Conservation (phyloP, 2,329 filamentous ascomycete genomes). For the Ascochyta pisi region DNA sequence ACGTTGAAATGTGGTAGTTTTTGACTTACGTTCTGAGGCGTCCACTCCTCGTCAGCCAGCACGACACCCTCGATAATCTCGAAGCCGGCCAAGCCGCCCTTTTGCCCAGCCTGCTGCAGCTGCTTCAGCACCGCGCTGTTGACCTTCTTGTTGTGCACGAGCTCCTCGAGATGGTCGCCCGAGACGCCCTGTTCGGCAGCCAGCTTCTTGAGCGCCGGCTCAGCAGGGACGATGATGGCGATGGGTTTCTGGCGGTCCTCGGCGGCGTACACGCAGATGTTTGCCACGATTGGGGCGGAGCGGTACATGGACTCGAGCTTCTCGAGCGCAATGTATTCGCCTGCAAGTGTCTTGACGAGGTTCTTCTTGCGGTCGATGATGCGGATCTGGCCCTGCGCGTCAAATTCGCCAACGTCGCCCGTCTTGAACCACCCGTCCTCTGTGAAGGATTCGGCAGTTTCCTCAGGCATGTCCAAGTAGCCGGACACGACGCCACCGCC, state of each 20-base stretch:
- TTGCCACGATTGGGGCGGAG: conserved; percentile 76
- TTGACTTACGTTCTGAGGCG: conserved; percentile 76
- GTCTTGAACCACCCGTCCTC: conserved; percentile 96
- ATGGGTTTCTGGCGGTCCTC: conserved; percentile 77
- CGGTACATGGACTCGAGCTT: conserved; percentile 93
- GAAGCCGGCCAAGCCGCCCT: conserved; percentile 70
- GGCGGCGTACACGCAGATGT: conserved; percentile 87
- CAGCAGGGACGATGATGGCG: conserved; percentile 75
- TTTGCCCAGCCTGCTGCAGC: conserved; percentile 68
- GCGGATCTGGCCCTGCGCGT: conserved; percentile 76
- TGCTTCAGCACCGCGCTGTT: conserved; percentile 72
- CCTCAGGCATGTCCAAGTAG: conserved; percentile 86
- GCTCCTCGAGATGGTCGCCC: conserved; percentile 69
- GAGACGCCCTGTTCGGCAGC: conserved; percentile 66
- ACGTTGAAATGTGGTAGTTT: background rate
- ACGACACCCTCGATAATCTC: conserved; percentile 81
- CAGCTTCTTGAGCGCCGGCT: conserved; percentile 63
- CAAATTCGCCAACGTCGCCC: conserved; percentile 92
- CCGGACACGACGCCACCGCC: conserved; percentile 76
- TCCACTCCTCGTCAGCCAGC: conserved; percentile 86
- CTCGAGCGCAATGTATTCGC: conserved; percentile 96
- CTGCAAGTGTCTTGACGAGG: conserved; percentile 91
- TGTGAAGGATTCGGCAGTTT: conserved; percentile 78
- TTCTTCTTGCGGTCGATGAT: conserved; percentile 99
- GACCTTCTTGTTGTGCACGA: conserved; percentile 73